Percentiles rank a stretch among this genome's conserved stretches.
Evolutionary conservation across 2,329 filamentous ascomycete species (phyloP).

Genomic region (Ceratocystis cubensis): DNA sequence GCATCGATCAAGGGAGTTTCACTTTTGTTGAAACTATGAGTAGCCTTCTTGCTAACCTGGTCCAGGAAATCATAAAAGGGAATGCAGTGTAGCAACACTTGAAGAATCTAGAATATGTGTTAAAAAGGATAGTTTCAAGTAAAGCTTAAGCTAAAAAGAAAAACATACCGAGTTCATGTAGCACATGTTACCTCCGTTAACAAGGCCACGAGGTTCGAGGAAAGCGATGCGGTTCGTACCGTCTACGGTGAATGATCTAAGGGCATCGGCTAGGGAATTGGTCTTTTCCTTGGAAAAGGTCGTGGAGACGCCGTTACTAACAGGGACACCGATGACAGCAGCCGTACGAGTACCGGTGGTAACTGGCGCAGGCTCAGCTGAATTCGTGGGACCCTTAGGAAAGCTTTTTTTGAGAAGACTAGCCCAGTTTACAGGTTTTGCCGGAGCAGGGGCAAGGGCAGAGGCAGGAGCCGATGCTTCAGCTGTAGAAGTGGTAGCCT

Average conservation of each 20-base stretch:
- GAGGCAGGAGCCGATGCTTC: conserved; percentile 22
- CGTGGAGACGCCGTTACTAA: conserved; percentile 25
- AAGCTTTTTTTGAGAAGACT: conserved; percentile 19
- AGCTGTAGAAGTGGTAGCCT: conserved; percentile 22
- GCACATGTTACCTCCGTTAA: conserved; percentile 98
- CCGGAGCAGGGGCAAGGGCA: conserved; percentile 20
- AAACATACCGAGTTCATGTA: conserved; percentile 95
- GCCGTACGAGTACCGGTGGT: conserved; percentile 1
- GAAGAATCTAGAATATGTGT: conserved; percentile 56
- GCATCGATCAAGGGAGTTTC: conserved; percentile 88
- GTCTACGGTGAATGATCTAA: conserved; percentile 59
- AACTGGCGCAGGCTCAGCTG: conserved; percentile 25
- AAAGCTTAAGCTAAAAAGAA: not conserved
- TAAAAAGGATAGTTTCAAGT: conserved; percentile 25
- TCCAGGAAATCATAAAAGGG: conserved; percentile 93
- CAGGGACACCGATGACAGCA: conserved; percentile 21
- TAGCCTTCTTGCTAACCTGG: conserved; percentile 68
- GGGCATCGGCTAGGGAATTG: conserved; percentile 60
- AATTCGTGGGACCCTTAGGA: conserved; percentile 19
- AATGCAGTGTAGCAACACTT: conserved; percentile 85
- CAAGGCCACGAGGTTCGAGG: conserved; percentile 80
- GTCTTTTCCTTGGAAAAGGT: conserved; percentile 34
- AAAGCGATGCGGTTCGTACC: conserved; percentile 59
- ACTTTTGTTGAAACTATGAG: conserved; percentile 77
- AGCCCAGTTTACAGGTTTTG: conserved; percentile 22